Base-by-base conservation (phyloP, 2,329 filamentous ascomycete genomes). In the Ceratocystis ficicola region DNA sequence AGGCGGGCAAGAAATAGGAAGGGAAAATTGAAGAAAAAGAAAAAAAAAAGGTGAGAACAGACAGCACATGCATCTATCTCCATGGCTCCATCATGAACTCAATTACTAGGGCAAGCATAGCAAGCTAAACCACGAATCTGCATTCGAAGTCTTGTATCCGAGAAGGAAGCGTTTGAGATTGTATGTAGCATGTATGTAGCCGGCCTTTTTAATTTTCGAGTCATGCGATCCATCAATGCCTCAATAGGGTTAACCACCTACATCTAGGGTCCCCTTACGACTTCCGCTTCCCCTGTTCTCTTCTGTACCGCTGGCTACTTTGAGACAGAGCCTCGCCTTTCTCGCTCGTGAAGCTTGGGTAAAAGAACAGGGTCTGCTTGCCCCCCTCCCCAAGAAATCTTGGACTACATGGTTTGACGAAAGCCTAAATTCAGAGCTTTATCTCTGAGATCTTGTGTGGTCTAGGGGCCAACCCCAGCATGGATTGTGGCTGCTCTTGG, bases 151-250 rank as follows among this genome's bases (percentile, higher is more conserved):
- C 48, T 52, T 28, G 48, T 25, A 59, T n/a, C 55, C 55, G 55
- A 59, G 55, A 8, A 32, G 28, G 28, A 59, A 32, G 25, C 20
- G 55, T 36, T 59, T 59, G 55, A 59, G 55, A 59, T 59, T 17
- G 6, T 25, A 59, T 59, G 55, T 59, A 41, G 36, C 28, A 20
- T 32, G 17, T 20, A 59, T 59, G 55, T 32, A 59, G 55, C 25
- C 55, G 55, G 55, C 55, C 28, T 59, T 59, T 20, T 22, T 59
- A 59, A 59, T 59, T 59, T 59, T 59, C 25, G 30, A 32, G 25
- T 59, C 55, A 36, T 59, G 55, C 55, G n/a, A 25, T 15, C 20
- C 17, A 32, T 59, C n/a, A 15, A 52, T 4, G 15, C 28, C 2
- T 17, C 15, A 5, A 30, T 59, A 59, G 55, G 55, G 55, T 59